phyloP scores from a whole-genome alignment of 305 asterid species.

The Fraxinus ornus region DNA sequence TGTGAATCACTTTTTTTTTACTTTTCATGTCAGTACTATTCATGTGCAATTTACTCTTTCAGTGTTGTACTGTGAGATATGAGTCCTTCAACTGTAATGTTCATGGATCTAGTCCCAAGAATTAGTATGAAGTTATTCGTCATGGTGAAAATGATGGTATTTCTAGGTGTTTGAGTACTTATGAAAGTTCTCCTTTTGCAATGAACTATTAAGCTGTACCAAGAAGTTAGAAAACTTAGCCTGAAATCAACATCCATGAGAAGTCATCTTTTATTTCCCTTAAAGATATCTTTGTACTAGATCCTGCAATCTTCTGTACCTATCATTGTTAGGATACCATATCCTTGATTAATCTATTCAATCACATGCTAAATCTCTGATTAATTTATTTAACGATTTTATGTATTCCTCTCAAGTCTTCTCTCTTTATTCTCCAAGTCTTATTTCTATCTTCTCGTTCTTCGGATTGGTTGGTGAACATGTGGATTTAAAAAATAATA shows the following conservation, averaged over 20 bases:
- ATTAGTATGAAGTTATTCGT: neutral
- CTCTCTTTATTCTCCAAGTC: neutral
- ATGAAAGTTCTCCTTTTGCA: neutral
- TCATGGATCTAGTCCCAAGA: neutral
- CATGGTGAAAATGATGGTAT: neutral
- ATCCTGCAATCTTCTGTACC: slow-evolving; percentile 1
- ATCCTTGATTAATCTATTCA: neutral
- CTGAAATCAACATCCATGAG: neutral
- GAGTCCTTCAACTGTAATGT: neutral
- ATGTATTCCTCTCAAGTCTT: neutral
- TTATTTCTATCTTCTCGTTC: neutral
- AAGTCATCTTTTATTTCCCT: neutral
- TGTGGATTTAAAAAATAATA: neutral
- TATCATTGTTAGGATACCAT: neutral
- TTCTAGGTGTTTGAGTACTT: neutral
- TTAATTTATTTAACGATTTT: neutral
- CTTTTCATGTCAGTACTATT: neutral
- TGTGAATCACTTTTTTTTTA: neutral
- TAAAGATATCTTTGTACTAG: neutral
- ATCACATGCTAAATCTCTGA: neutral
- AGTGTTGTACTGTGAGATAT: neutral
- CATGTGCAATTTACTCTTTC: neutral
- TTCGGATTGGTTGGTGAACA: neutral
- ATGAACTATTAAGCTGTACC: neutral
- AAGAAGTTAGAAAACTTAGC: neutral